Conservation (phyloP, 768 basidiomycete genomes). For the Lyophyllum atratum region DNA sequence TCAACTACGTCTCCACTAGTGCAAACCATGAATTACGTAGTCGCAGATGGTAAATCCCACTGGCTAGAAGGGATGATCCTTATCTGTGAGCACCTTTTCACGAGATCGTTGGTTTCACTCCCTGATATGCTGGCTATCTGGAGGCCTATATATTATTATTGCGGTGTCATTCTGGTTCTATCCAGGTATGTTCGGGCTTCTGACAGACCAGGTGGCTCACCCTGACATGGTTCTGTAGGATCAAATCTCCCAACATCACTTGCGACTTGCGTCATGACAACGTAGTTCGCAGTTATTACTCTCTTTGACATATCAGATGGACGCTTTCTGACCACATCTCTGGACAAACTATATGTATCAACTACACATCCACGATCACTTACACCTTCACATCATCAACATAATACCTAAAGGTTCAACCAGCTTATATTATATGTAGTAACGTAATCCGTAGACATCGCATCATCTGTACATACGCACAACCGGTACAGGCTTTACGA, state of each 20-base stretch:
- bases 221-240: slow-evolving; percentile 8
- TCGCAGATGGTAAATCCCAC: slow-evolving; percentile 81
- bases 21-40: slow-evolving; percentile 81
- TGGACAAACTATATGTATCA: background rate
- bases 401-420: background rate
- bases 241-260: slow-evolving; percentile 17
- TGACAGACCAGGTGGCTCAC: background rate
- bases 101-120: background rate
- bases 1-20: slow-evolving; percentile 39
- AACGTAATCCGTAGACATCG: background rate
- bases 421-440: background rate
- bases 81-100: slow-evolving; percentile 13
- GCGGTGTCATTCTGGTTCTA: slow-evolving; percentile 77
- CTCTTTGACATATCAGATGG: background rate
- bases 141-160: slow-evolving; percentile 71
- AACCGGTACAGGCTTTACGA: no score
- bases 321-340: background rate
- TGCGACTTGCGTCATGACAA: slow-evolving; percentile 10
- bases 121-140: background rate
- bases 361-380: background rate
- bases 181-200: slow-evolving; percentile 35
- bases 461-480: background rate
- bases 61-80: slow-evolving; percentile 70
- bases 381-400: background rate
- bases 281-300: background rate